Percentiles rank a stretch among this genome's conserved stretches.
Evolutionary conservation across 148 eudicot genomes (phyloP).

Genomic region (Chenopodium formosanum): DNA sequence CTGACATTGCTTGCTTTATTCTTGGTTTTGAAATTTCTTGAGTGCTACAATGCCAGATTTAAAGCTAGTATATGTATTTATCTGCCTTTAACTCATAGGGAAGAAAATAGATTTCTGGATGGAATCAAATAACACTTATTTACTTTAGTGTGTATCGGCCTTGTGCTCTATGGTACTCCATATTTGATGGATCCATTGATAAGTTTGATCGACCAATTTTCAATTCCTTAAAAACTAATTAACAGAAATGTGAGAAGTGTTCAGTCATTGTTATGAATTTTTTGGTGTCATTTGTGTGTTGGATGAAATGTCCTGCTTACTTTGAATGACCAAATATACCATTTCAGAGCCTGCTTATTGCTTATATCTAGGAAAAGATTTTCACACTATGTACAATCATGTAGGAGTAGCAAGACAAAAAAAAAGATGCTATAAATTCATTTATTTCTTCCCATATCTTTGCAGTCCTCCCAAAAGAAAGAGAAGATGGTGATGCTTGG

Average conservation of each 20-base stretch:
- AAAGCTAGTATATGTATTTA: too few relatives aligned
- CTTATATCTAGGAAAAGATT: neutral
- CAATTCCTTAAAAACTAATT: neutral
- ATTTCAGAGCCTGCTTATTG: neutral
- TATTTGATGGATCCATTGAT: neutral
- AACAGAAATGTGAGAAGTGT: neutral
- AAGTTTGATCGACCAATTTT: neutral
- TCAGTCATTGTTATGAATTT: neutral
- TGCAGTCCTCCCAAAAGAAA: neutral
- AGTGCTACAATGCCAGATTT: neutral
- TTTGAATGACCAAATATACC: neutral
- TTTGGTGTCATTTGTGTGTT: neutral
- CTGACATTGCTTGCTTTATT: neutral
- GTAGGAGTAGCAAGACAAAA: neutral
- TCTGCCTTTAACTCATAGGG: too few relatives aligned
- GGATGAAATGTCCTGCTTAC: neutral
- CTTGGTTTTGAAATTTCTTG: neutral
- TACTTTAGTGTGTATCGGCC: neutral
- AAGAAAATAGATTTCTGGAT: too few relatives aligned
- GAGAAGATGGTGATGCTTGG: neutral
- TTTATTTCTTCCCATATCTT: neutral
- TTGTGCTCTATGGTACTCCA: neutral
- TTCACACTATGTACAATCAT: neutral
- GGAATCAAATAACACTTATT: too few relatives aligned
- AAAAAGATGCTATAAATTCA: neutral